These are phyloP conservation scores for Diatrype stigma DNA, from an alignment of 2,329 filamentous ascomycete species.

Conservation along the genomic window DNA sequence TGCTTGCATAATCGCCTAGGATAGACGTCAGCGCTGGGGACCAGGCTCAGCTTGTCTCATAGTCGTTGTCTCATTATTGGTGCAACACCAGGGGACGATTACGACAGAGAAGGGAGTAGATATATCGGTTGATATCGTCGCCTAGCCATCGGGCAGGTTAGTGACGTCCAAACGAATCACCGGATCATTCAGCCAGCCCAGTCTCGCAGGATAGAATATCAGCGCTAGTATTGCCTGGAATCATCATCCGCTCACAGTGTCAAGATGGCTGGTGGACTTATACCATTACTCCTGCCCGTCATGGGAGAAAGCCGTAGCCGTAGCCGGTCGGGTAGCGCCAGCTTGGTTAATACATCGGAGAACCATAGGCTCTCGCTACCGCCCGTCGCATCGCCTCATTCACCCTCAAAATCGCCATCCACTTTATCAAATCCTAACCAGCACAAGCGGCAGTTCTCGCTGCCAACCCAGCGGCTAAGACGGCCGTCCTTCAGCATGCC, in stretches of 20 bases:
- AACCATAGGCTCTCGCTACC: conserved; percentile 7
- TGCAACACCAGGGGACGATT: neutral
- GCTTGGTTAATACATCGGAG: conserved; percentile 4
- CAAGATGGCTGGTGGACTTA: conserved; percentile 21
- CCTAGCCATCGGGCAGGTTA: neutral
- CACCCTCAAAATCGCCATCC: conserved; percentile 5
- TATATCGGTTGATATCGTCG: neutral
- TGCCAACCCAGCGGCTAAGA: conserved; percentile 18
- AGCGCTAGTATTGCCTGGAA: too few species aligned
- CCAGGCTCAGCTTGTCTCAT: conserved; percentile 13
- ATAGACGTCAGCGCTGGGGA: neutral
- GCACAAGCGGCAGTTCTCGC: conserved; percentile 22
- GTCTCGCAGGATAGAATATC: too few species aligned
- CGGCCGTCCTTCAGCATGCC: conserved; percentile 18
- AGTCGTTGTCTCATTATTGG: neutral
- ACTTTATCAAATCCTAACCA: conserved; percentile 10
- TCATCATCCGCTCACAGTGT: neutral
- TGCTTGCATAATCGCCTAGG: conserved; percentile 15
- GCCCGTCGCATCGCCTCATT: neutral
- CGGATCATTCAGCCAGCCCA: too few species aligned
- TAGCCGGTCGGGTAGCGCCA: conserved; percentile 8
- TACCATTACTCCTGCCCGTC: conserved; percentile 22
- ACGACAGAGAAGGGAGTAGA: neutral
- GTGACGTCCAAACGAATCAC: neutral
- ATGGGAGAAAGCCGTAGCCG: conserved; percentile 4